These are phyloP conservation scores for Suhomyces bokatorum DNA, from an alignment of 1,139 yeast genomes.

Conservation along the genomic window DNA sequence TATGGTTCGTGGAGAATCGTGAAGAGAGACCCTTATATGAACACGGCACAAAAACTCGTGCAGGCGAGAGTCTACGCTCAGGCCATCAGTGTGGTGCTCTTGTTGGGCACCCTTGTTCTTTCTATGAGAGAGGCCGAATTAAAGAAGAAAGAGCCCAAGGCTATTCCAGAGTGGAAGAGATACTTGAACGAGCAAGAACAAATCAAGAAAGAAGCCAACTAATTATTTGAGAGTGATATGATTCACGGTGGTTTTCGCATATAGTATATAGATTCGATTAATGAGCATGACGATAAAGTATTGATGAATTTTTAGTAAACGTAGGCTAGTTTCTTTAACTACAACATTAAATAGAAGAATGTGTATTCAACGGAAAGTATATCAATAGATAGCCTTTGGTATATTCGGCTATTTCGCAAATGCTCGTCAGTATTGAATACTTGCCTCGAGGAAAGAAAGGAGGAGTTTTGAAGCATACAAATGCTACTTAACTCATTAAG, in stretches of 20 bases:
- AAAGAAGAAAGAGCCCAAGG: slow-evolving; percentile 35
- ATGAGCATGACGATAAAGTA: neutral
- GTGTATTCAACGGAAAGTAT: too few relatives aligned
- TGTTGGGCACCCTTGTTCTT: slow-evolving; percentile 64
- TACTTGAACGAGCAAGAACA: slow-evolving; percentile 27
- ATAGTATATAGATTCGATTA: slow-evolving; percentile 1
- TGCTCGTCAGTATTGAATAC: too few relatives aligned
- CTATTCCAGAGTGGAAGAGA: slow-evolving; percentile 44
- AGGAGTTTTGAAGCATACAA: too few relatives aligned
- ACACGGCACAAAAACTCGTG: slow-evolving; percentile 80
- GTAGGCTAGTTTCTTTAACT: too few relatives aligned
- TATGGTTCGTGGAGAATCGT: slow-evolving; percentile 81
- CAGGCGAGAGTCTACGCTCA: slow-evolving; percentile 96
- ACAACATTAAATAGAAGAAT: too few relatives aligned
- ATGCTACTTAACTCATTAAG: too few relatives aligned
- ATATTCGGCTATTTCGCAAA: too few relatives aligned
- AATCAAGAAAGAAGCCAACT: slow-evolving; percentile 9
- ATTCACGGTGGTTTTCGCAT: neutral
- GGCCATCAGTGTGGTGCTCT: slow-evolving; percentile 66
- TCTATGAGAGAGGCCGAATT: slow-evolving; percentile 62
- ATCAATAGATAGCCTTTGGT: too few relatives aligned
- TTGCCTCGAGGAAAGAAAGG: too few relatives aligned
- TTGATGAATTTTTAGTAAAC: too few relatives aligned
- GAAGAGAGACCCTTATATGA: slow-evolving; percentile 74
- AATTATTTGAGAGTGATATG: neutral